These are phyloP conservation scores for Talaromyces funiculosus DNA, from an alignment of 2,329 filamentous ascomycete genomes.

Conservation along the genomic window DNA sequence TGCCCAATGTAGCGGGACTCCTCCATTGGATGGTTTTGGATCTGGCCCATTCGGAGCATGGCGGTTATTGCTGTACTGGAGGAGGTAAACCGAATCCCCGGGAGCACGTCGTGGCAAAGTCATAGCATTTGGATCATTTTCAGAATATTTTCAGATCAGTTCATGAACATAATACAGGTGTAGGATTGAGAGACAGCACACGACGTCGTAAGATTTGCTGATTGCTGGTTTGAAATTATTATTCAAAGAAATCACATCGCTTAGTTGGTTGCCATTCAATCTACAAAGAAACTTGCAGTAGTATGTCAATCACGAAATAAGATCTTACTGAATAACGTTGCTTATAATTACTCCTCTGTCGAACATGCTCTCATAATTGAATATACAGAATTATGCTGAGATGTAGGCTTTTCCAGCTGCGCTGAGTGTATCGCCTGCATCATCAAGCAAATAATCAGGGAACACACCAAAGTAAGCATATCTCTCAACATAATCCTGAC, in stretches of 20 bases:
- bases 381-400: background rate
- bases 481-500: conserved; percentile 15
- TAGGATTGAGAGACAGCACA: too few relatives aligned
- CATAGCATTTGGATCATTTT: too few relatives aligned
- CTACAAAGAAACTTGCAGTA: too few relatives aligned
- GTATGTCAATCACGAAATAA: background rate
- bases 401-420: background rate
- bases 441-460: conserved; percentile 13
- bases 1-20: background rate
- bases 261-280: too few relatives aligned
- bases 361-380: background rate
- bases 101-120: too few relatives aligned
- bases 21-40: background rate
- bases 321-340: too few relatives aligned
- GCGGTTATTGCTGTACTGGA: background rate
- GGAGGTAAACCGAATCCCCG: background rate
- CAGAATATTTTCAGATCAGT: too few relatives aligned
- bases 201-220: too few relatives aligned
- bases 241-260: too few relatives aligned
- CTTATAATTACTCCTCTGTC: background rate
- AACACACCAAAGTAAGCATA: conserved; percentile 18
- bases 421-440: conserved; percentile 11
- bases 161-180: too few relatives aligned
- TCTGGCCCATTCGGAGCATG: background rate
- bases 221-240: too few relatives aligned